phyloP scores from a whole-genome alignment of 352 stramenopile genomes.

The Pythium angustatum region DNA sequence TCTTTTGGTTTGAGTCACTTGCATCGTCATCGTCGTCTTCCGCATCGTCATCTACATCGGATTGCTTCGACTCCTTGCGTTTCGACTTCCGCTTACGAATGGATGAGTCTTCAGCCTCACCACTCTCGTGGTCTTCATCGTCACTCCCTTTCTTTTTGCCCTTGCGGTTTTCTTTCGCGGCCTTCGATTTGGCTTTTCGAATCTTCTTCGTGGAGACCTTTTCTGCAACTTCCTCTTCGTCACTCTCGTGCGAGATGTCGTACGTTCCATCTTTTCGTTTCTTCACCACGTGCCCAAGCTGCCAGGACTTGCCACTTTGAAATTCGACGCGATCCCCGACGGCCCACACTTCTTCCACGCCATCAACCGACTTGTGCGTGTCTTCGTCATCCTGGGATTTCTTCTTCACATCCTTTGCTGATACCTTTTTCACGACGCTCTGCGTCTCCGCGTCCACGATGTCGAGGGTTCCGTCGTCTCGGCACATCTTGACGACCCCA shows the following conservation, averaged over 20 bases:
- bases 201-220: slow-evolving; percentile 3
- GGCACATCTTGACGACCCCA: slow-evolving; percentile 33
- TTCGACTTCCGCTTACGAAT: slow-evolving; percentile 33
- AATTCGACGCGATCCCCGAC: slow-evolving; percentile 40
- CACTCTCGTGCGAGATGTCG: slow-evolving; percentile 48
- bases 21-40: slow-evolving; percentile 12
- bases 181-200: slow-evolving; percentile 27
- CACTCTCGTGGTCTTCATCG: slow-evolving; percentile 21
- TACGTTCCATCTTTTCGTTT: slow-evolving; percentile 48
- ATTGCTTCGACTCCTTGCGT: slow-evolving; percentile 16
- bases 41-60: slow-evolving; percentile 15
- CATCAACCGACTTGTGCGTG: neutral
- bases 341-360: slow-evolving; percentile 24
- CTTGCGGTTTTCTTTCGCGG: slow-evolving; percentile 11
- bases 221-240: slow-evolving; percentile 7
- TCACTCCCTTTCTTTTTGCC: slow-evolving; percentile 16
- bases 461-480: slow-evolving; percentile 36
- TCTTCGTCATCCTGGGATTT: slow-evolving; percentile 11
- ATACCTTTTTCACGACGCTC: slow-evolving; percentile 36
- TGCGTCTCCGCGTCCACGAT: slow-evolving; percentile 36
- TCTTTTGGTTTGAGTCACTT: slow-evolving; percentile 6
- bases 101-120: slow-evolving; percentile 20
- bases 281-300: slow-evolving; percentile 33
- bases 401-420: slow-evolving; percentile 24
- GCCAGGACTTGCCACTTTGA: slow-evolving; percentile 41